phyloP scores from a whole-genome alignment of 805 yeast species.

The Candida pseudoglaebosa region DNA sequence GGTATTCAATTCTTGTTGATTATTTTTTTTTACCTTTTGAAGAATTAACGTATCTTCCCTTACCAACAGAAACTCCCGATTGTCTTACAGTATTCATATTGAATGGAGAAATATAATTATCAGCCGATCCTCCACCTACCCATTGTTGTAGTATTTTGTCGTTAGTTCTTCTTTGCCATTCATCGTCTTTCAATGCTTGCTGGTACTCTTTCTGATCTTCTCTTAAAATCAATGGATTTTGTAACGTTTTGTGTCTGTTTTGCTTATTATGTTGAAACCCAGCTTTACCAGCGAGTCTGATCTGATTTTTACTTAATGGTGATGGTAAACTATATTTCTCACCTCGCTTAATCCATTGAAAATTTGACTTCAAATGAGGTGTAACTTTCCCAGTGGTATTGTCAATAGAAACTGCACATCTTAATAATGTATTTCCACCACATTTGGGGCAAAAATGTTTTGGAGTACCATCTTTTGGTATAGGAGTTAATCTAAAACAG shows the following conservation, averaged over 20 bases:
- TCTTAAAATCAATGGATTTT: constrained; percentile 57
- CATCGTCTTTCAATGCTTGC: constrained; percentile 81
- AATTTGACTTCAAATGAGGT: constrained; percentile 85
- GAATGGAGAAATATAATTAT: constrained; percentile 86
- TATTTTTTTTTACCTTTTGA: constrained; percentile 30
- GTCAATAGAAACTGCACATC: constrained; percentile 88
- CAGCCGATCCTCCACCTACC: constrained; percentile 93
- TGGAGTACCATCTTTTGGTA: constrained; percentile 70
- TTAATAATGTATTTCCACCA: constrained; percentile 86
- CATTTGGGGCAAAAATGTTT: constrained; percentile 92
- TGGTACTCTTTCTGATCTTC: constrained; percentile 95
- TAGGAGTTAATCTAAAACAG: constrained; percentile 79
- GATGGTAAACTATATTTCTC: constrained; percentile 75
- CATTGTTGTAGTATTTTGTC: constrained; percentile 84
- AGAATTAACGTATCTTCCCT: constrained; percentile 77
- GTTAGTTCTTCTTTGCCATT: constrained; percentile 80
- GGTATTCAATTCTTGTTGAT: background rate
- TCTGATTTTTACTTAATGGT: constrained; percentile 79
- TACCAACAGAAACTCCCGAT: constrained; percentile 76
- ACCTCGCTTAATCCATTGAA: constrained; percentile 93
- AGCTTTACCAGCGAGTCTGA: constrained; percentile 69
- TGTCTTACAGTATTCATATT: constrained; percentile 35
- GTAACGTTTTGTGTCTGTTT: constrained; percentile 46
- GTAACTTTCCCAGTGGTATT: constrained; percentile 74
- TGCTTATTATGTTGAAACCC: constrained; percentile 73